phyloP scores from a whole-genome alignment of 129 eudicot species.

The Chrysanthemum lavandulifolium region DNA sequence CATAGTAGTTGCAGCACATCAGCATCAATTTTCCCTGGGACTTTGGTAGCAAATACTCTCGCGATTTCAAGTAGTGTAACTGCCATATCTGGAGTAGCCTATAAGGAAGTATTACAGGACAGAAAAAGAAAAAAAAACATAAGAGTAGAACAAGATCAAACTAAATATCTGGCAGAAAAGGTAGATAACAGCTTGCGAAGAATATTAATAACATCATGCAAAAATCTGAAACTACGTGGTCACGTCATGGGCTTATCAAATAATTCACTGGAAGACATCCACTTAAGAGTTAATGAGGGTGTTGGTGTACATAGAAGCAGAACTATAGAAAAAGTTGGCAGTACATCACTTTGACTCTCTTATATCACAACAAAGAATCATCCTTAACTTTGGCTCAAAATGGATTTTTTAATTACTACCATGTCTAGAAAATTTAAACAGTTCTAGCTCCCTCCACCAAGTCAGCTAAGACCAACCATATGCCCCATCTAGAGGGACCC shows the following conservation, averaged over 20 bases:
- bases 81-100: conserved; percentile 99
- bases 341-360: neutral
- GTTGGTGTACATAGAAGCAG: conserved; percentile 7
- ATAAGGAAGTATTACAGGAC: neutral
- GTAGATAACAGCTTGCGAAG: neutral
- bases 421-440: neutral
- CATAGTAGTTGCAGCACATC: conserved; percentile 95
- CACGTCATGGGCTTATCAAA: neutral
- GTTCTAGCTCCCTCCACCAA: neutral
- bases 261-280: conserved; percentile 13
- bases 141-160: neutral
- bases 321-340: neutral
- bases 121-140: neutral
- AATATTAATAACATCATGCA: no score
- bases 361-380: neutral
- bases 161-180: neutral
- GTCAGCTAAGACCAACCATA: conserved; percentile 1
- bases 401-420: neutral
- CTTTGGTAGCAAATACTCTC: conserved; percentile 95
- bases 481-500: no score
- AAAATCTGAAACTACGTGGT: no score
- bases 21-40: conserved; percentile 98
- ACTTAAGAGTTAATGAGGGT: neutral
- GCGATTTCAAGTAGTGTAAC: conserved; percentile 98
- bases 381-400: neutral